These are phyloP conservation scores for Boletales sp. DNA, from an alignment of 768 basidiomycete species.

Conservation along the genomic window DNA sequence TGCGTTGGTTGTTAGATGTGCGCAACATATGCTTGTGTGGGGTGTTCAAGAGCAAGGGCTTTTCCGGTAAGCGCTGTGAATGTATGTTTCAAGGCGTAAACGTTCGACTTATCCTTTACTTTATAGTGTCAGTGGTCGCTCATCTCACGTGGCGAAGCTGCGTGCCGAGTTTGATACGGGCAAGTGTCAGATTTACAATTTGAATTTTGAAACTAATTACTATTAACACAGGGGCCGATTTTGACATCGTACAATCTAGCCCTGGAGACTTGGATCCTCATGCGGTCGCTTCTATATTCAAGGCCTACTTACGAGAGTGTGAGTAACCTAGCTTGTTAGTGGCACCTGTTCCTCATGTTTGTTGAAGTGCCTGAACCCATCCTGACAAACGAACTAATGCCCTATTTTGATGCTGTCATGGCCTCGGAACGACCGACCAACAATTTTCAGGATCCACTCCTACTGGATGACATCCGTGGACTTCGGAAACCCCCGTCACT, in stretches of 20 bases:
- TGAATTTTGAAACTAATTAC: slow-evolving; percentile 3
- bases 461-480: slow-evolving; percentile 34
- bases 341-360: slow-evolving; percentile 4
- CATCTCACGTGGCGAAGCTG: slow-evolving; percentile 74
- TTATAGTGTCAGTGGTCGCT: slow-evolving; percentile 74
- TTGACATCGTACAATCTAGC: slow-evolving; percentile 70
- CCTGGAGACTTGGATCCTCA: slow-evolving; percentile 93
- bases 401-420: slow-evolving; percentile 78
- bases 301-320: slow-evolving; percentile 91
- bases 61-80: slow-evolving; percentile 59
- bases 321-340: slow-evolving; percentile 34
- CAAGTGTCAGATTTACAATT: slow-evolving; percentile 23
- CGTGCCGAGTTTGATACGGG: slow-evolving; percentile 82
- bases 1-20: slow-evolving; percentile 76
- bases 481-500: slow-evolving; percentile 78
- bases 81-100: neutral
- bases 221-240: slow-evolving; percentile 67
- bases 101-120: slow-evolving; percentile 11
- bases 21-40: slow-evolving; percentile 79
- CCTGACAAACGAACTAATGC: slow-evolving; percentile 65
- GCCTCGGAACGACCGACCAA: slow-evolving; percentile 44
- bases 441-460: slow-evolving; percentile 26
- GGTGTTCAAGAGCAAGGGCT: slow-evolving; percentile 84
- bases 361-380: slow-evolving; percentile 80
- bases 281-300: slow-evolving; percentile 90